These are phyloP conservation scores for Mycena rosella DNA, from an alignment of 768 basidiomycete species.

Conservation along the genomic window DNA sequence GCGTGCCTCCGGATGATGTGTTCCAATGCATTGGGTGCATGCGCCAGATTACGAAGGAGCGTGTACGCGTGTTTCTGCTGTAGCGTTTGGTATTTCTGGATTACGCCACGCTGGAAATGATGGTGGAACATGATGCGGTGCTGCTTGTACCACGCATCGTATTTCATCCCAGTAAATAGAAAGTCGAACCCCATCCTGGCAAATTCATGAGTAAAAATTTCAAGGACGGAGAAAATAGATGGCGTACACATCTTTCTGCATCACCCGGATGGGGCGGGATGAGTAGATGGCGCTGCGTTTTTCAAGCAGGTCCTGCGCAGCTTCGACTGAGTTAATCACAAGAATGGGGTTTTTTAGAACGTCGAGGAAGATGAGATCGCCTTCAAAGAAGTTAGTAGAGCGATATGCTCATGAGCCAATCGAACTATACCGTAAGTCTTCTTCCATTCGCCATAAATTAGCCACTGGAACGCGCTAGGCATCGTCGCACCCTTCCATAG, in stretches of 20 bases:
- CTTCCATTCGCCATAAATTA: conserved; percentile 56
- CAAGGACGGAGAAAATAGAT: too few relatives aligned
- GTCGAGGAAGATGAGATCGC: conserved; percentile 67
- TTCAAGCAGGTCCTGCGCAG: conserved; percentile 67
- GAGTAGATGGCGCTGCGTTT: conserved; percentile 69
- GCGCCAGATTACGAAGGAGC: conserved; percentile 48
- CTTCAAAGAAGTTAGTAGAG: conserved; percentile 42
- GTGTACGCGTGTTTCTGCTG: conserved; percentile 46
- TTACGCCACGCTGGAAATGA: conserved; percentile 31
- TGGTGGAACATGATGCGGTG: conserved; percentile 53
- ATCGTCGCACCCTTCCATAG: conserved; percentile 49
- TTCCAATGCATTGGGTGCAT: conserved; percentile 24
- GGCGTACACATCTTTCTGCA: conserved; percentile 36
- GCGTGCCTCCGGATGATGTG: conserved; percentile 19
- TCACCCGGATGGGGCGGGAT: conserved; percentile 54
- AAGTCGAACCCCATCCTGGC: conserved; percentile 38
- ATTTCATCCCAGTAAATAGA: conserved; percentile 37
- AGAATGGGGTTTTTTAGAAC: conserved; percentile 63
- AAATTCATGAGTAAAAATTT: neutral
- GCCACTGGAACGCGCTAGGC: conserved; percentile 49
- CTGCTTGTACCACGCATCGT: conserved; percentile 39
- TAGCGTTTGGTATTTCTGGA: conserved; percentile 44
- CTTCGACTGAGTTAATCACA: conserved; percentile 60
- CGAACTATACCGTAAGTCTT: conserved; percentile 55
- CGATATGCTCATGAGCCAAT: neutral